These are phyloP conservation scores for Candida nitratophila DNA, from an alignment of 805 yeast species.

Conservation along the genomic window DNA sequence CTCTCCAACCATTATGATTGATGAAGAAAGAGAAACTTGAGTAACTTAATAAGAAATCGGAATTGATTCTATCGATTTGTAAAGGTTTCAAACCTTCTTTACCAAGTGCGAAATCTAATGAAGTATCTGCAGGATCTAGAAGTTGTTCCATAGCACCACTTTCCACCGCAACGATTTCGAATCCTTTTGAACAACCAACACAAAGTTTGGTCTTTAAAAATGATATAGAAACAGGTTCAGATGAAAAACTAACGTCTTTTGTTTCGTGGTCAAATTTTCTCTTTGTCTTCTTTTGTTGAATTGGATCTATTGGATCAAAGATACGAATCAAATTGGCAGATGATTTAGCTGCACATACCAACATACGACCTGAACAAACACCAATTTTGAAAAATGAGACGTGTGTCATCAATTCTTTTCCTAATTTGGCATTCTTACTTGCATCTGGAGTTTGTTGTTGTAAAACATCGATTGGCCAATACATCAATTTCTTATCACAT, in stretches of 20 bases:
- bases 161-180: slow-evolving; percentile 85
- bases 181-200: slow-evolving; percentile 94
- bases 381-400: slow-evolving; percentile 90
- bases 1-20: slow-evolving; percentile 93
- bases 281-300: slow-evolving; percentile 49
- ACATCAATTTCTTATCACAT: slow-evolving; percentile 74
- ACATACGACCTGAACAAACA: slow-evolving; percentile 79
- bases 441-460: slow-evolving; percentile 41
- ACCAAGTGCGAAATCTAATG: slow-evolving; percentile 86
- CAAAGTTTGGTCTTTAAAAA: slow-evolving; percentile 84
- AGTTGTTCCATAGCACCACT: slow-evolving; percentile 82
- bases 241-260: slow-evolving; percentile 70
- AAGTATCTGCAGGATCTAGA: slow-evolving; percentile 97
- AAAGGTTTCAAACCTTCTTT: slow-evolving; percentile 81
- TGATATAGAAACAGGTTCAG: slow-evolving; percentile 89
- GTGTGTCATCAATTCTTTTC: slow-evolving; percentile 79
- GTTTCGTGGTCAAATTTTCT: slow-evolving; percentile 64
- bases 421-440: slow-evolving; percentile 49
- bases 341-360: slow-evolving; percentile 88
- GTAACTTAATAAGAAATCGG: slow-evolving; percentile 82
- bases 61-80: slow-evolving; percentile 84
- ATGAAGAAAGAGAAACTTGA: slow-evolving; percentile 93
- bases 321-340: slow-evolving; percentile 72
- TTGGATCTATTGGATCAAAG: slow-evolving; percentile 84
- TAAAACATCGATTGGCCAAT: slow-evolving; percentile 69